Evolutionary conservation across 495 filamentous ascomycete species (phyloP).

Genomic region (Podospora conica): DNA sequence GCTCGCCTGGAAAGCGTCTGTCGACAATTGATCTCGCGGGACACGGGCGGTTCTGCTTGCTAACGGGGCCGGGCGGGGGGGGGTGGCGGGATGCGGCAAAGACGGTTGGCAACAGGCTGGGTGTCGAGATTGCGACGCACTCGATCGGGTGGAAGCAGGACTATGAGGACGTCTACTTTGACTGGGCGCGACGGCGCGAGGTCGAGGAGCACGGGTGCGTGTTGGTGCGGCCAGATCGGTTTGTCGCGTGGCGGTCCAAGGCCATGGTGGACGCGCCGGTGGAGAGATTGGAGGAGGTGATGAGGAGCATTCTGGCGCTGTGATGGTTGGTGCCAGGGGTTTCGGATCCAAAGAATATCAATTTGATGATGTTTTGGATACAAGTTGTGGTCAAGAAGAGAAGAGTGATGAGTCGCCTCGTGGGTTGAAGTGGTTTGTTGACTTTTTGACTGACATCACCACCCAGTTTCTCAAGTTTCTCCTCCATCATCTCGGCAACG

Average conservation of each 20-base stretch:
- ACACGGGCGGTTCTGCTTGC: slow-evolving; percentile 29
- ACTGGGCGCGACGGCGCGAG: slow-evolving; percentile 31
- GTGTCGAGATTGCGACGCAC: slow-evolving; percentile 27
- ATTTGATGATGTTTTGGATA: background rate
- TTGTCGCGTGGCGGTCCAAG: slow-evolving; percentile 37
- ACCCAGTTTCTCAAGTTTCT: too few species aligned
- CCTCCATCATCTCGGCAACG: background rate
- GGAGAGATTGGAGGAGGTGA: slow-evolving; percentile 22
- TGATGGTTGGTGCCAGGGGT: background rate
- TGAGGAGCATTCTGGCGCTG: slow-evolving; percentile 17
- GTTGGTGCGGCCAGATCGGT: slow-evolving; percentile 38
- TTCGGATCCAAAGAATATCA: background rate
- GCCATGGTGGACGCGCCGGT: slow-evolving; percentile 18
- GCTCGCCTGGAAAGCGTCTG: slow-evolving; percentile 21
- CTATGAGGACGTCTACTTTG: slow-evolving; percentile 35
- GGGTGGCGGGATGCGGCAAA: slow-evolving; percentile 28
- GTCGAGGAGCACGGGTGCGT: slow-evolving; percentile 38
- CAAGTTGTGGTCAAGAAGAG: background rate
- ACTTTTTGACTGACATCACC: background rate
- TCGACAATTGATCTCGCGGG: slow-evolving; percentile 38
- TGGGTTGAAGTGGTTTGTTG: background rate
- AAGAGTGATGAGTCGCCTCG: background rate
- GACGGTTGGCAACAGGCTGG: slow-evolving; percentile 15
- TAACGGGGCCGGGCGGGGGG: slow-evolving; percentile 34
- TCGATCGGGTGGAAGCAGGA: slow-evolving; percentile 36